These are phyloP conservation scores for Camellia granthamiana DNA, from an alignment of 148 eudicot genomes.

Conservation along the genomic window DNA sequence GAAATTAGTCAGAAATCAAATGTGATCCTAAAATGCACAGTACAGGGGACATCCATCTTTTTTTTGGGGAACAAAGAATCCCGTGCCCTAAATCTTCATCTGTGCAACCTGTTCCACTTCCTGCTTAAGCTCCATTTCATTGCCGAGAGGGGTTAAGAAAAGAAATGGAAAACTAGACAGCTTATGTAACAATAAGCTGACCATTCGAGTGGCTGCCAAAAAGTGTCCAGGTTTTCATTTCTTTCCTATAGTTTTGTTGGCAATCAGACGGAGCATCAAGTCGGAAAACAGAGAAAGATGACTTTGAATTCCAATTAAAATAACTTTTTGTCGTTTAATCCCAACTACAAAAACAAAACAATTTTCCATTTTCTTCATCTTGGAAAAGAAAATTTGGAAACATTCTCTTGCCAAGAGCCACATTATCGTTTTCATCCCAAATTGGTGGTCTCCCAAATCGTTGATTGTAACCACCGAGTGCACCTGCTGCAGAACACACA, in stretches of 20 bases:
- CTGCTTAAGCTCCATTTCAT: neutral
- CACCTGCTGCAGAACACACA: constrained; percentile 18
- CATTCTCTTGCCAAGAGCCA: neutral
- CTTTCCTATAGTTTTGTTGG: neutral
- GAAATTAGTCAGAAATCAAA: too few relatives aligned
- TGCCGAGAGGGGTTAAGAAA: neutral
- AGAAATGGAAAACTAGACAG: neutral
- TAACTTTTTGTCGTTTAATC: neutral
- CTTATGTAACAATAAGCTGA: neutral
- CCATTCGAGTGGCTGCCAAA: neutral
- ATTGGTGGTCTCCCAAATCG: neutral
- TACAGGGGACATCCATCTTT: too few relatives aligned
- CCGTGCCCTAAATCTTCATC: too few relatives aligned
- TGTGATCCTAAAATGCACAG: too few relatives aligned
- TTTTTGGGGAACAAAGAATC: too few relatives aligned
- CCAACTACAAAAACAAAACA: constrained; percentile 16
- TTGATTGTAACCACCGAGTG: constrained; percentile 2
- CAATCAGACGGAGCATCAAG: constrained; percentile 7
- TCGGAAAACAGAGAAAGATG: neutral
- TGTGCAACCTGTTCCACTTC: neutral
- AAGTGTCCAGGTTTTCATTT: neutral
- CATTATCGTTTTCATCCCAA: neutral
- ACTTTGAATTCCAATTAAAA: too few relatives aligned
- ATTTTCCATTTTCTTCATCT: neutral
- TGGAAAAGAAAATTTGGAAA: neutral